Evolutionary conservation across 768 basidiomycete species (phyloP), one percentile per base, ranked within the genome.

Genomic region (Sarcomyxa edulis): DNA sequence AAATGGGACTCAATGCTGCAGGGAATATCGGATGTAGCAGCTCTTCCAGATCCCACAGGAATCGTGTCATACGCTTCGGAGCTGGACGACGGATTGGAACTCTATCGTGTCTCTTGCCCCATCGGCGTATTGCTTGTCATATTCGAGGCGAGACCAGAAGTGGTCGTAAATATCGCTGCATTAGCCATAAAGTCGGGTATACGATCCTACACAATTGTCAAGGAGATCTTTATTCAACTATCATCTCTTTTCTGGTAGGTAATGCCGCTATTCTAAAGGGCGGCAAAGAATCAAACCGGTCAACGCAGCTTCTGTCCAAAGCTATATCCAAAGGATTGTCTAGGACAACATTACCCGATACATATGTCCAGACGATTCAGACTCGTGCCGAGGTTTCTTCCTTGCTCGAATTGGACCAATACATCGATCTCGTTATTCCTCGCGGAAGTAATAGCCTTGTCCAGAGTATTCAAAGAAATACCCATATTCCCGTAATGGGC

Each of bases 251-350:
- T 37, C 6, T 21, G 32, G 5, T 48, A 96, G 95, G 95, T 2
- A 99, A 99, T 56, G 85, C 93, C 15, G 95, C 94, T 7, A 98
- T 99, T 42, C 65, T 98, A 21, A 98, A 99, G 62, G 95, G 96
- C 7, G 96, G 96, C 5, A 97, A 95, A 56, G 96, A 99, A 57
- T 97, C 95, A 4, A 76, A 76, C 33, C 67, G 78, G 40, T 96
- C 96, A 2, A 75, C 91, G 3, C 58, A 69, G 5, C 65, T 92
- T 19, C 75, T 99, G 23, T 77, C 91, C 2, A 65, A 76, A 46
- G 78, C 89, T 32, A 97, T 98, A 48, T 77, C 85, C 11, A 58
- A 70, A 9, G 93, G 90, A 2, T 66, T 98, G 19, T 62, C 76
- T 2, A 76, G 74, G 32, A 90, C 93, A 0, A 61, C 75, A 2